Base-by-base conservation (phyloP, 768 basidiomycete genomes). In the Pleurotus djamor region DNA sequence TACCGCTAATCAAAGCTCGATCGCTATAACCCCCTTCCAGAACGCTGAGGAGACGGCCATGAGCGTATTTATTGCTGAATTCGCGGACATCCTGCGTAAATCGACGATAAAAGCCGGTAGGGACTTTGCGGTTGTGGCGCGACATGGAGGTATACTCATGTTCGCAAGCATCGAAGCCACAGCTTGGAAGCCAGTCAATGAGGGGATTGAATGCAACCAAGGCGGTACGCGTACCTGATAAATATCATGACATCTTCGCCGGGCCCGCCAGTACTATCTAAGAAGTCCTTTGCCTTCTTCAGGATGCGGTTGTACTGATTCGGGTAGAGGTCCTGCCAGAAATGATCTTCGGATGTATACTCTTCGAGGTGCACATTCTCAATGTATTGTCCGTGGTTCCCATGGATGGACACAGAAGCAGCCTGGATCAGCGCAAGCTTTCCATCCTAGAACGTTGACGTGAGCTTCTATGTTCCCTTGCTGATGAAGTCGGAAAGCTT, bases 1-100 rank as follows among this genome's bases (percentile, higher is more conserved):
- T 81, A 0, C 91, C 96, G 62, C 91, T 94, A 4, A 78, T 85
- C 57, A 98, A 76, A 0, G 96, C 95, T 5, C 89, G 82, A 69
- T 98, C 94, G 64, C 92, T 92, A 67, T 98, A 98, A 1, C 96
- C 96, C 0, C 96, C 96, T 74, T 99, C 96, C 1, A 99, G 83
- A 0, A 98, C 91, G 64, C 92, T 94, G 44, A 98, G 79, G 4
- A 96, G 65, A 44, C 86, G 81, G 0, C 94, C 93, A 1, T 70
- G 66, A 0, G 92, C 86, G 62, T 86, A 86, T 48, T 70, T 63
- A 32, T 89, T 81, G 5, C 89, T 87, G 58, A 99, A 82, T 0
- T 65, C 68, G 56, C 82, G 77, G 0, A 85, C 83, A 64, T 96
- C 94, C 4, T 73, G 78, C 0, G 94, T 86, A 66, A 98, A 96